A percentile compares a stretch with the other conserved stretches of the same genome.
phyloP scores from a whole-genome alignment of 352 stramenopile genomes.

The Halophytophthora polymorphica region DNA sequence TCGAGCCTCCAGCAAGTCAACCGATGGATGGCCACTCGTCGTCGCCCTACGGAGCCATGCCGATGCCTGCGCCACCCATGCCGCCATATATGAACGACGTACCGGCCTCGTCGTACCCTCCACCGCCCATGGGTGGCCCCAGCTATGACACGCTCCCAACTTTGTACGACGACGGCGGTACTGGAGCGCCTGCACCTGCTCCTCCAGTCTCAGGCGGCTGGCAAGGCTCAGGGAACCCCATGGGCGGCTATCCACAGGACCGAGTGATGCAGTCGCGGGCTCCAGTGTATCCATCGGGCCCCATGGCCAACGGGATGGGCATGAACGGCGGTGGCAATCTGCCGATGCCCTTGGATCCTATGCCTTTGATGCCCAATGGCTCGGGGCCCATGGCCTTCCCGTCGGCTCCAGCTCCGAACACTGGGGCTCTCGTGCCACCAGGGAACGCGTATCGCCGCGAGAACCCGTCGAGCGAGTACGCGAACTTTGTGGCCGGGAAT shows the following conservation, averaged over 20 bases:
- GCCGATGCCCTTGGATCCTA: constrained; percentile 22
- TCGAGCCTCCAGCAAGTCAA: constrained; percentile 24
- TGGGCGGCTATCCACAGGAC: background rate
- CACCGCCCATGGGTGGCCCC: constrained; percentile 9
- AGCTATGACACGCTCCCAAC: constrained; percentile 27
- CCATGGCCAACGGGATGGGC: constrained; percentile 14
- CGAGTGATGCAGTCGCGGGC: constrained; percentile 1
- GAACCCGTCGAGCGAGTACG: constrained; percentile 18
- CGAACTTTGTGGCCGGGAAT: constrained; percentile 59
- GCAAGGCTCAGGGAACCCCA: constrained; percentile 21
- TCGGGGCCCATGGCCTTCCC: constrained; percentile 20
- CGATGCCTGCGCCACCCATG: constrained; percentile 7
- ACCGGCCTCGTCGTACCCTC: constrained; percentile 22
- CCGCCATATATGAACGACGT: constrained; percentile 33
- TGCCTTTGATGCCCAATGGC: constrained; percentile 19
- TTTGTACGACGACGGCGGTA: constrained; percentile 17
- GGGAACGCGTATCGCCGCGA: constrained; percentile 16
- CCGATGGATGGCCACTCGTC: constrained; percentile 16
- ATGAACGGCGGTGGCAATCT: constrained; percentile 16
- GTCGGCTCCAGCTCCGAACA: constrained; percentile 9
- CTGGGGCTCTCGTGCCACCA: constrained; percentile 3
- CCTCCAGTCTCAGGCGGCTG: constrained; percentile 12
- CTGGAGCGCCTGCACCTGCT: constrained; percentile 9
- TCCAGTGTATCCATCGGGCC: constrained; percentile 6
- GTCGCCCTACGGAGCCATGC: constrained; percentile 22